Conservation (phyloP, 768 basidiomycete species). For the Sarcomyxa edulis region DNA sequence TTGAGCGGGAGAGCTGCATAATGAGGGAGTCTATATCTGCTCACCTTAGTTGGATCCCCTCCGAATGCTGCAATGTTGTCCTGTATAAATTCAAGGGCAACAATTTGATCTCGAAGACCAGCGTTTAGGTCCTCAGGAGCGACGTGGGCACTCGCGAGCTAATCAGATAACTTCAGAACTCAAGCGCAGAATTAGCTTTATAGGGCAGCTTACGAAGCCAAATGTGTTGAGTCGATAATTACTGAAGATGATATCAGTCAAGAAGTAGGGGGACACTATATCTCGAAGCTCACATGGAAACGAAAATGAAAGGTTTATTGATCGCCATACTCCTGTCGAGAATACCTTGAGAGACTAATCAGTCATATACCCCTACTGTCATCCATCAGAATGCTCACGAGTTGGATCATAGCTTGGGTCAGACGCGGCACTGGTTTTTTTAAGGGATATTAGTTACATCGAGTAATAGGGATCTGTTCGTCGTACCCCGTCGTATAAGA, state of each 20-base stretch:
- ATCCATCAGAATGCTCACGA: conserved; percentile 28
- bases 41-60: conserved; percentile 52
- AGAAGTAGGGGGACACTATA: background rate
- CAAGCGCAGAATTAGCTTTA: background rate
- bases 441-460: background rate
- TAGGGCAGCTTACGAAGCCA: conserved; percentile 37
- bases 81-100: conserved; percentile 55
- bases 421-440: conserved; percentile 42
- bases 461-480: background rate
- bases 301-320: conserved; percentile 52
- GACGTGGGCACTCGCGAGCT: conserved; percentile 40
- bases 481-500: conserved; percentile 5
- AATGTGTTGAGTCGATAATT: conserved; percentile 57
- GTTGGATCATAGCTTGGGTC: conserved; percentile 38
- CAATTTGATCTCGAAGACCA: conserved; percentile 55
- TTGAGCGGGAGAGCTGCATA: background rate
- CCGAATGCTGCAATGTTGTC: conserved; percentile 62
- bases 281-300: conserved; percentile 33
- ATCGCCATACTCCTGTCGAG: conserved; percentile 39
- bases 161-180: conserved; percentile 24
- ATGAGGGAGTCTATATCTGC: too few species aligned
- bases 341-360: conserved; percentile 39
- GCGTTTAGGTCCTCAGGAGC: conserved; percentile 47
- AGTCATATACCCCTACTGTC: too few species aligned
- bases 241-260: conserved; percentile 18